Evolutionary conservation across 139 green algal species (phyloP), one percentile per base, ranked within the genome.

Genomic region (Chlorella sp.): DNA sequence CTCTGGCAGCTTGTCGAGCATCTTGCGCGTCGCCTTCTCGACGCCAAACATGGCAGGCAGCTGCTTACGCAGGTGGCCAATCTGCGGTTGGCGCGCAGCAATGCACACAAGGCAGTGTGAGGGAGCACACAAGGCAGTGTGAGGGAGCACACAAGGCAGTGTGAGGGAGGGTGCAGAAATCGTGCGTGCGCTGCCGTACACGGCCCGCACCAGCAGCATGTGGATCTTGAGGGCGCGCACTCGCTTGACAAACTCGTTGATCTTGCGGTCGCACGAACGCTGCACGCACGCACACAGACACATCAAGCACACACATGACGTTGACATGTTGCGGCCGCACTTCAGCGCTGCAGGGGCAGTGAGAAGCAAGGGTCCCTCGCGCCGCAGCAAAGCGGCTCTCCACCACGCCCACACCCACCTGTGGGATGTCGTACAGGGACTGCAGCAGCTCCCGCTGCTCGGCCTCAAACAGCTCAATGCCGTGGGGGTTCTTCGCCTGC

Each of bases 161-260:
- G n/a, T n/a, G n/a, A n/a, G n/a, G n/a, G n/a, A n/a, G n/a, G n/a
- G n/a, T n/a, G n/a, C n/a, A n/a, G n/a, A n/a, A n/a, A n/a, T n/a
- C n/a, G n/a, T n/a, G n/a, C n/a, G n/a, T n/a, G n/a, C n/a, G n/a
- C n/a, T 55, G 42, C 42, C 17, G 42, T 55, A 24, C 42, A 10
- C 42, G 42, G 10, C 10, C 17, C 42, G 10, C 17, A 97, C 89
- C 61, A 99, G 90, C 27, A 96, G 82, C 50, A 93, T 88, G 84
- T 99, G 96, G 71, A 98, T 98, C 67, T 88, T 89, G 73, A 83
- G 82, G 1, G 95, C 89, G 1, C 94, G 77, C 68, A 97, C 88
- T 24, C 95, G 83, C 86, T 99, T 99, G 20, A 98, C 94, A 85
- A 99, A 99, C 83, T 99, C 95, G 76, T 98, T 98, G 49, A 99